Conservation (phyloP, 345 rosid species). For the Eucalyptus globulus region DNA sequence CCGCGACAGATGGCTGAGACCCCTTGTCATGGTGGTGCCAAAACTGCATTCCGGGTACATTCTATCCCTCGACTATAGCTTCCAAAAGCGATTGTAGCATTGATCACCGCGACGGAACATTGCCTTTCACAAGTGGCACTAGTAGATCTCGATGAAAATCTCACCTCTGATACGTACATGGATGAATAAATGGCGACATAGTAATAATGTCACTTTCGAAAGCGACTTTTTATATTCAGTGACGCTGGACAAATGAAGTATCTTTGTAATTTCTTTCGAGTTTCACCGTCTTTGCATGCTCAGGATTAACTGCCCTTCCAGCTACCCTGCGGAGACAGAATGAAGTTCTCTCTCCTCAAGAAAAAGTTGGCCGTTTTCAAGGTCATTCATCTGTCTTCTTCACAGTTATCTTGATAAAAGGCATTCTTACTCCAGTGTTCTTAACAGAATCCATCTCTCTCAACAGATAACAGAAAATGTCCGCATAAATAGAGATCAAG, state of each 20-base stretch:
- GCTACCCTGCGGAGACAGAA: not conserved
- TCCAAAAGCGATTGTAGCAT: not conserved
- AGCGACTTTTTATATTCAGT: not conserved
- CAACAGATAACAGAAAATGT: not conserved
- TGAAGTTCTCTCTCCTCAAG: not conserved
- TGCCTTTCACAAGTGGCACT: not conserved
- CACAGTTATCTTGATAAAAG: not conserved
- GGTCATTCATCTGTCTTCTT: not conserved
- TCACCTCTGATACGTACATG: not conserved
- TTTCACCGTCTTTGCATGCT: not conserved
- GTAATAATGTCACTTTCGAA: not conserved
- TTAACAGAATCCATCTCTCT: not conserved
- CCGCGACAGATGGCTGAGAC: not conserved
- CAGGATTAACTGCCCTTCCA: not conserved
- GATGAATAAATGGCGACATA: not conserved
- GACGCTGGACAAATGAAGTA: not conserved
- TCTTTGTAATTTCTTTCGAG: not conserved
- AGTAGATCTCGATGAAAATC: not conserved
- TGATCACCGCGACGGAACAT: not conserved
- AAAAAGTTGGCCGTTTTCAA: not conserved
- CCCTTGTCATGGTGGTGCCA: not conserved
- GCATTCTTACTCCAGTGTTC: not conserved
- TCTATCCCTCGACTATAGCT: not conserved
- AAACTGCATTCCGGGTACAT: not conserved
- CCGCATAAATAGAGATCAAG: not conserved